phyloP scores from a whole-genome alignment of 306 rosid species.

The Cicer judaicum region DNA sequence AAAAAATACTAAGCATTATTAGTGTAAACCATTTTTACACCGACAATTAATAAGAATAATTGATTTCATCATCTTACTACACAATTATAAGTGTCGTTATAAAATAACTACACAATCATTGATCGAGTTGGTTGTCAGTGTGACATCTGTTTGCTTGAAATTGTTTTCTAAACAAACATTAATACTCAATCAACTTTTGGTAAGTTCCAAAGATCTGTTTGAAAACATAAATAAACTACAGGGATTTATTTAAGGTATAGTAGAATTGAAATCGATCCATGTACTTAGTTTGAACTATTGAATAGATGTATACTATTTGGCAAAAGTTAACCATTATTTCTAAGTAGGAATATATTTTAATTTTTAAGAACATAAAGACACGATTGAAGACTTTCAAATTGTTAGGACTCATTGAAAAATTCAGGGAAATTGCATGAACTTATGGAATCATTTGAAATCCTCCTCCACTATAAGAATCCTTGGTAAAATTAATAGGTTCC shows the following conservation, averaged over 20 bases:
- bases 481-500: slow-evolving; percentile 48
- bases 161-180: too few species aligned
- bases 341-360: not conserved
- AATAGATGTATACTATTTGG: not conserved
- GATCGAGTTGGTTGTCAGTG: too few species aligned
- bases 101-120: too few species aligned
- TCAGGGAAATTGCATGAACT: not conserved
- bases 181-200: not conserved
- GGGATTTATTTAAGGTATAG: not conserved
- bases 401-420: not conserved
- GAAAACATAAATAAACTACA: not conserved
- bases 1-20: too few species aligned
- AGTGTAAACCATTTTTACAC: too few species aligned
- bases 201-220: not conserved
- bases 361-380: not conserved
- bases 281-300: not conserved
- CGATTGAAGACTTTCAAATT: not conserved
- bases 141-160: too few species aligned
- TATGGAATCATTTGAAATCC: slow-evolving; percentile 6
- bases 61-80: too few species aligned
- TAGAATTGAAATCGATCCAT: not conserved
- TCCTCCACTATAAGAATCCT: not conserved
- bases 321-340: not conserved
- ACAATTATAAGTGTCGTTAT: too few species aligned
- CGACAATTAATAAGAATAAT: too few species aligned